Evolutionary conservation across 352 stramenopile species (phyloP).

Genomic region (Globisporangium sylvaticum): DNA sequence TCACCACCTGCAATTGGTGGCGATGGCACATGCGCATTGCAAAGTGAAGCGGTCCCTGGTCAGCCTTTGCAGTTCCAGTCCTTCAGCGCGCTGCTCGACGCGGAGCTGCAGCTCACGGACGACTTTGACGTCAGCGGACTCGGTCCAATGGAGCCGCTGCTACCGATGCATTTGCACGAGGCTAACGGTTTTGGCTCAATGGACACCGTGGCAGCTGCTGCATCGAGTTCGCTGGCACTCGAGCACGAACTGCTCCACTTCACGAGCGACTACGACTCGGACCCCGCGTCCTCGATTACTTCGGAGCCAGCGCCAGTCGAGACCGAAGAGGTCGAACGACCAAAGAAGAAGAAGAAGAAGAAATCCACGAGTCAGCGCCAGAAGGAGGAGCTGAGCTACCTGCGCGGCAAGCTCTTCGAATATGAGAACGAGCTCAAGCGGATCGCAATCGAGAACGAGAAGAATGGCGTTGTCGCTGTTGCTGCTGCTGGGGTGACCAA

Average conservation of each 20-base stretch:
- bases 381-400: slow-evolving; percentile 14
- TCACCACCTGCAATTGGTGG: too few relatives aligned
- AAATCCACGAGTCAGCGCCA: slow-evolving; percentile 12
- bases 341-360: slow-evolving; percentile 9
- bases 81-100: not conserved
- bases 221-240: not conserved
- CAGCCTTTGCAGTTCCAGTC: not conserved
- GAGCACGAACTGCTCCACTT: not conserved
- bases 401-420: slow-evolving; percentile 7
- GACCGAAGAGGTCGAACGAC: not conserved
- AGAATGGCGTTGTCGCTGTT: not conserved
- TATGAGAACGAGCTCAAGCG: slow-evolving; percentile 4
- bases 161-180: not conserved
- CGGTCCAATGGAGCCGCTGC: not conserved
- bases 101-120: not conserved
- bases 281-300: not conserved
- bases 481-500: not conserved
- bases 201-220: not conserved
- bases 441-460: not conserved
- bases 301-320: not conserved
- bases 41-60: too few relatives aligned
- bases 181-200: not conserved
- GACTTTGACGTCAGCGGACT: not conserved
- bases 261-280: not conserved
- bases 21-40: not conserved